A percentile compares a stretch with the other conserved stretches of the same genome.
phyloP scores from a whole-genome alignment of 352 stramenopile genomes.

The Globisporangium rhizosaccharum region DNA sequence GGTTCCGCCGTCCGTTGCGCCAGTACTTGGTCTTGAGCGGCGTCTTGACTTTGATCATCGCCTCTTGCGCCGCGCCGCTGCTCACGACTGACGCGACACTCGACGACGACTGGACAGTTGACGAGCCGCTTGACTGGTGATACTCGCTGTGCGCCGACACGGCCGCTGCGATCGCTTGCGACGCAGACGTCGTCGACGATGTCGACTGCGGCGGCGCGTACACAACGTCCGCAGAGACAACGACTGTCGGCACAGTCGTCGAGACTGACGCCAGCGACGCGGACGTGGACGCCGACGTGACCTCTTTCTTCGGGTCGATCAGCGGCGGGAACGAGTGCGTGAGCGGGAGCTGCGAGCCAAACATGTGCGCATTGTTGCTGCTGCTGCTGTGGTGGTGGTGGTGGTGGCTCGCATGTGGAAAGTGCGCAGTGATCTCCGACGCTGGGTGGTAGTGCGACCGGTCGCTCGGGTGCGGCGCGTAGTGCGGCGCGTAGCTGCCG shows the following conservation, averaged over 20 bases:
- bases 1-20: slow-evolving; percentile 85
- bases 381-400: slow-evolving; percentile 6
- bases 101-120: background rate
- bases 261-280: background rate
- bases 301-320: slow-evolving; percentile 47
- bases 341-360: slow-evolving; percentile 19
- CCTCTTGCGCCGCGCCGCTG: slow-evolving; percentile 48
- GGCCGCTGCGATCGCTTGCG: background rate
- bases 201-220: slow-evolving; percentile 12
- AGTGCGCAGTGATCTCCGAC: slow-evolving; percentile 33
- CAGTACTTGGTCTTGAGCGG: slow-evolving; percentile 86
- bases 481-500: slow-evolving; percentile 15
- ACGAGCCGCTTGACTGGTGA: background rate
- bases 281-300: background rate
- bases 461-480: slow-evolving; percentile 11
- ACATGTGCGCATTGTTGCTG: slow-evolving; percentile 21
- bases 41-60: slow-evolving; percentile 87
- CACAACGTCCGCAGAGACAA: slow-evolving; percentile 22
- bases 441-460: slow-evolving; percentile 15
- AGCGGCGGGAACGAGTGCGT: slow-evolving; percentile 58
- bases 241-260: background rate
- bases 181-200: background rate
- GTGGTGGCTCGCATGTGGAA: slow-evolving; percentile 23
- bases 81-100: slow-evolving; percentile 1
- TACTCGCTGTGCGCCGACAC: slow-evolving; percentile 11